Conservation (phyloP, 2,329 filamentous ascomycete genomes). For the Hypoxylon sp. region DNA sequence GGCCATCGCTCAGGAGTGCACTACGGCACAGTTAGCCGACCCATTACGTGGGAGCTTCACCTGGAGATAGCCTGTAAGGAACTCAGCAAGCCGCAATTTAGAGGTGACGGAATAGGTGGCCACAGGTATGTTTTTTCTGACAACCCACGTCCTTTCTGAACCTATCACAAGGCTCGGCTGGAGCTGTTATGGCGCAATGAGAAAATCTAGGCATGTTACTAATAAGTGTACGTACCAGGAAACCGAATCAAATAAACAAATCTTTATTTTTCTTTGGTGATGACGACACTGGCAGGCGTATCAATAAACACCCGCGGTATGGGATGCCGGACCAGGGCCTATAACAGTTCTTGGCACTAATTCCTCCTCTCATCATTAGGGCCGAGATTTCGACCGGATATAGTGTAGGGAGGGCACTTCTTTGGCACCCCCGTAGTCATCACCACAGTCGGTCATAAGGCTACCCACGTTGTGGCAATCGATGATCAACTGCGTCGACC, state of each 20-base stretch:
- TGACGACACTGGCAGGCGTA: conserved; percentile 39
- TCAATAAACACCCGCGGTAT: conserved; percentile 22
- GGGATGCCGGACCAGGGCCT: conserved; percentile 36
- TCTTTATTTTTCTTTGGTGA: conserved; percentile 25
- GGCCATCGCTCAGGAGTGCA: conserved; percentile 10
- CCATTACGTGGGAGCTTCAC: conserved; percentile 8
- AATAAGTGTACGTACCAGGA: conserved; percentile 17
- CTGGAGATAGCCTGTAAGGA: conserved; percentile 8
- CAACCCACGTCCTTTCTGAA: conserved; percentile 11
- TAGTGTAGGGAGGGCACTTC: conserved; percentile 34
- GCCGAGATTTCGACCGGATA: conserved; percentile 45
- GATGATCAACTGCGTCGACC: conserved; percentile 4
- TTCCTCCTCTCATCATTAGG: conserved; percentile 41
- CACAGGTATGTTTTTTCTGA: conserved; percentile 16
- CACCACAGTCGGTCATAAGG: conserved; percentile 29
- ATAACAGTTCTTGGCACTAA: conserved; percentile 36
- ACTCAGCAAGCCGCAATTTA: conserved; percentile 33
- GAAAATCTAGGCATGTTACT: conserved; percentile 22
- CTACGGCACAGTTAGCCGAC: conserved; percentile 35
- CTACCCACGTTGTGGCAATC: conserved; percentile 23
- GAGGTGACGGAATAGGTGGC: conserved; percentile 25
- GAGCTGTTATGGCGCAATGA: conserved; percentile 11
- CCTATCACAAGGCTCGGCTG: conserved; percentile 19
- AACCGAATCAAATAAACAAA: conserved; percentile 27
- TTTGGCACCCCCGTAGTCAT: conserved; percentile 29